Conservation (phyloP, 2,329 filamentous ascomycete species). For the Cordyceps militaris region DNA sequence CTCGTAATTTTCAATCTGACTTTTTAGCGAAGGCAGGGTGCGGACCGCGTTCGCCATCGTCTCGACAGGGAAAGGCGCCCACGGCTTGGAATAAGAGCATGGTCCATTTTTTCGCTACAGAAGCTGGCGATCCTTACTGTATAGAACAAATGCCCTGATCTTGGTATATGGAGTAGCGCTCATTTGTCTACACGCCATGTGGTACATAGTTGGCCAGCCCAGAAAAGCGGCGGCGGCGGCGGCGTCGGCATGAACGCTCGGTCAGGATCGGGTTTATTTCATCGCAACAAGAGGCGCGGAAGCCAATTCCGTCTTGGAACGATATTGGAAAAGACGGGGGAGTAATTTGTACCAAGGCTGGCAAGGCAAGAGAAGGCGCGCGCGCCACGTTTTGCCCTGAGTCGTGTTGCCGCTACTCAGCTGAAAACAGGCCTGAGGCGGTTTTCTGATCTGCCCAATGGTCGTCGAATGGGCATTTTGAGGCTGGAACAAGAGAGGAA, state of each 20-base stretch:
- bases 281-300: background rate
- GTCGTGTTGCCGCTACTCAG: background rate
- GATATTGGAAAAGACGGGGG: background rate
- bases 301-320: background rate
- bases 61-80: background rate
- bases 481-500: background rate
- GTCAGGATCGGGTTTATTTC: slow-evolving; percentile 9
- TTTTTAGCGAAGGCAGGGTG: background rate
- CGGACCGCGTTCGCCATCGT: background rate
- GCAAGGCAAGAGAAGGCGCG: background rate
- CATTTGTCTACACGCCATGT: background rate
- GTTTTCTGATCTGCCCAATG: background rate
- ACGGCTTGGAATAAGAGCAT: background rate
- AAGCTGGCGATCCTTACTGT: background rate
- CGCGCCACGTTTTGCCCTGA: background rate
- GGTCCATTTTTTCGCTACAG: background rate
- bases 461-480: background rate
- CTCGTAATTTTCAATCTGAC: background rate
- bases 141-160: background rate
- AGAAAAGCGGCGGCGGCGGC: background rate
- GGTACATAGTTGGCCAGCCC: background rate
- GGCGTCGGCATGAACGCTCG: slow-evolving; percentile 2
- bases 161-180: background rate
- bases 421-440: background rate
- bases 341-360: background rate